Conservation (phyloP, 202 grass and related monocot species). For the Setaria viridis region DNA sequence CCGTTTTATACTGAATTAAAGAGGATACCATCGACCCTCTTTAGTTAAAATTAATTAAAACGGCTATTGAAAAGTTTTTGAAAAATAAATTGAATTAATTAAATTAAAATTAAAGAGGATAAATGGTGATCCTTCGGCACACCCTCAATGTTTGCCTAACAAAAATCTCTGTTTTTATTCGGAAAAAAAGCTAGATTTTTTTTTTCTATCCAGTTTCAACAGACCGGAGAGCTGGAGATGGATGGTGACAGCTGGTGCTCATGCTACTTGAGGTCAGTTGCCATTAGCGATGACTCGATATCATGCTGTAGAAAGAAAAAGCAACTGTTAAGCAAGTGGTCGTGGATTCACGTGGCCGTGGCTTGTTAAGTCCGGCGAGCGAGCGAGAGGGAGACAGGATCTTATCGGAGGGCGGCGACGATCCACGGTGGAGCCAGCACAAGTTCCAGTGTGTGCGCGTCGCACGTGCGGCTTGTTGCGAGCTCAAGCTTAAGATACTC, state of each 20-base stretch:
- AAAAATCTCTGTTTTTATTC: no score
- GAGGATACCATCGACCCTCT: no score
- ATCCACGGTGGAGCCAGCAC: slow-evolving; percentile 1
- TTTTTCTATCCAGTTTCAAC: not conserved
- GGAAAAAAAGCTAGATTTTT: not conserved
- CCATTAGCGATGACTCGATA: not conserved
- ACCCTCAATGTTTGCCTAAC: no score
- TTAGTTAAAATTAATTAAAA: no score
- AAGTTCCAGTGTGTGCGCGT: not conserved
- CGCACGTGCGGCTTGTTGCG: not conserved
- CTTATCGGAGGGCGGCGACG: slow-evolving; percentile 15
- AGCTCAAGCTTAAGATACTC: slow-evolving; percentile 20
- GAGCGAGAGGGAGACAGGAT: not conserved
- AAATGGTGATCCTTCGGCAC: no score
- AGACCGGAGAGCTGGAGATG: not conserved
- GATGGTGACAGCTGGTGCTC: not conserved
- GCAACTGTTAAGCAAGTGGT: not conserved
- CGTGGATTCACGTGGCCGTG: not conserved
- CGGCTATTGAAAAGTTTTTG: no score
- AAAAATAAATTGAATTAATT: no score
- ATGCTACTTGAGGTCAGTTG: not conserved
- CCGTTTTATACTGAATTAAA: no score
- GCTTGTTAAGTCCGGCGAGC: not conserved
- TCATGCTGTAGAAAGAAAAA: not conserved
- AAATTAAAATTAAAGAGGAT: no score